Evolutionary conservation across 208 protist species (phyloP).

Genomic region (Herpetomonas samuelpessoai): DNA sequence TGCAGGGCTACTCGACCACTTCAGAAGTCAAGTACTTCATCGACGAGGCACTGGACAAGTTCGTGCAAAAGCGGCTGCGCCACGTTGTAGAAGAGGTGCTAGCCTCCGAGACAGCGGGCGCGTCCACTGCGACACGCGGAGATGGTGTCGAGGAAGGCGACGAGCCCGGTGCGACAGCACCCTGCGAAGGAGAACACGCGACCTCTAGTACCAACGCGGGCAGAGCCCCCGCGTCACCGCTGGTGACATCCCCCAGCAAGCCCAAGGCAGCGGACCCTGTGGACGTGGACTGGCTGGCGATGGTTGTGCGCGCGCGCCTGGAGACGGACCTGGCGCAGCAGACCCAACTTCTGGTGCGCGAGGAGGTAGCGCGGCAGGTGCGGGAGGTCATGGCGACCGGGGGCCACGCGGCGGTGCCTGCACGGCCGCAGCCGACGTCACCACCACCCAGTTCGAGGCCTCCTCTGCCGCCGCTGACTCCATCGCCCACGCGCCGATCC

Average conservation of each 20-base stretch:
- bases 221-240: too few relatives aligned
- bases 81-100: constrained; percentile 4
- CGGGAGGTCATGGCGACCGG: not conserved
- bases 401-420: not conserved
- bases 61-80: constrained; percentile 24
- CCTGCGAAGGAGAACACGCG: not conserved
- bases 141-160: not conserved
- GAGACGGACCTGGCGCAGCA: constrained; percentile 12
- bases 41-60: constrained; percentile 39
- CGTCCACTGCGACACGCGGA: not conserved
- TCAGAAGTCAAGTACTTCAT: constrained; percentile 67
- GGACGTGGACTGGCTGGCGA: constrained; percentile 19
- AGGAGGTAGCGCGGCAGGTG: constrained; percentile 13
- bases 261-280: not conserved
- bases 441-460: constrained; percentile 7
- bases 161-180: not conserved
- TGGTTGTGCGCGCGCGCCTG: constrained; percentile 16
- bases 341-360: constrained; percentile 2
- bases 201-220: too few relatives aligned
- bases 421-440: not conserved
- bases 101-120: not conserved
- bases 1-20: constrained; percentile 41
- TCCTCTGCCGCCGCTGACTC: constrained; percentile 6
- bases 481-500: constrained; percentile 8
- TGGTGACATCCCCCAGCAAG: not conserved